Evolutionary conservation across 1,284 basidiomycete genomes (phyloP).

Genomic region (Earliella scabrosa): DNA sequence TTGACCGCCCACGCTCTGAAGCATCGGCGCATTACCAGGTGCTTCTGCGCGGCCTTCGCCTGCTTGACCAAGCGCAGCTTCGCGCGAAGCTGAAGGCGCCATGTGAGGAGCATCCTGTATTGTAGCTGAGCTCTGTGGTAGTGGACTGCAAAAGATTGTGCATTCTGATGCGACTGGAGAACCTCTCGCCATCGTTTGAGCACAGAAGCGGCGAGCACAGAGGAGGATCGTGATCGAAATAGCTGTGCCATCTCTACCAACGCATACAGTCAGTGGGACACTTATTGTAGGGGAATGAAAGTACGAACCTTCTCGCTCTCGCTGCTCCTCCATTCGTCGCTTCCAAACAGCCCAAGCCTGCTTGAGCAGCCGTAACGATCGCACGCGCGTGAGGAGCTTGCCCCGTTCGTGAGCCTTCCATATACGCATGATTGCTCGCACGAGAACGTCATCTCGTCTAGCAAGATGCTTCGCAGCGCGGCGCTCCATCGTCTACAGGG

Average conservation of each 20-base stretch:
- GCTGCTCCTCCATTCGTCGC: constrained; percentile 45
- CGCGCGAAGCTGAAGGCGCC: constrained; percentile 61
- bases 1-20: constrained; percentile 58
- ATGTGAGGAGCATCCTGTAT: constrained; percentile 53
- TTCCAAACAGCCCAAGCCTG: constrained; percentile 60
- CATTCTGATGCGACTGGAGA: constrained; percentile 52
- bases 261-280: neutral
- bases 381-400: constrained; percentile 60
- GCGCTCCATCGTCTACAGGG: constrained; percentile 48
- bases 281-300: neutral
- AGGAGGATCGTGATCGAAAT: constrained; percentile 52
- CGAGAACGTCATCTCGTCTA: constrained; percentile 64
- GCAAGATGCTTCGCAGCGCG: constrained; percentile 61
- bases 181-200: constrained; percentile 56
- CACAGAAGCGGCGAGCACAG: constrained; percentile 42
- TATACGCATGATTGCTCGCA: constrained; percentile 67
- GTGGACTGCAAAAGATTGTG: constrained; percentile 53
- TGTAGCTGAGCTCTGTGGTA: constrained; percentile 50
- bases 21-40: constrained; percentile 53
- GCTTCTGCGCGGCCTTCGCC: constrained; percentile 61
- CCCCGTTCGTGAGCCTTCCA: constrained; percentile 79
- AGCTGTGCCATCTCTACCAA: constrained; percentile 53
- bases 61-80: constrained; percentile 57
- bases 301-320: constrained; percentile 50
- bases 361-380: constrained; percentile 48